phyloP scores from a whole-genome alignment of 345 rosid species.

The Fremontodendron californicum region DNA sequence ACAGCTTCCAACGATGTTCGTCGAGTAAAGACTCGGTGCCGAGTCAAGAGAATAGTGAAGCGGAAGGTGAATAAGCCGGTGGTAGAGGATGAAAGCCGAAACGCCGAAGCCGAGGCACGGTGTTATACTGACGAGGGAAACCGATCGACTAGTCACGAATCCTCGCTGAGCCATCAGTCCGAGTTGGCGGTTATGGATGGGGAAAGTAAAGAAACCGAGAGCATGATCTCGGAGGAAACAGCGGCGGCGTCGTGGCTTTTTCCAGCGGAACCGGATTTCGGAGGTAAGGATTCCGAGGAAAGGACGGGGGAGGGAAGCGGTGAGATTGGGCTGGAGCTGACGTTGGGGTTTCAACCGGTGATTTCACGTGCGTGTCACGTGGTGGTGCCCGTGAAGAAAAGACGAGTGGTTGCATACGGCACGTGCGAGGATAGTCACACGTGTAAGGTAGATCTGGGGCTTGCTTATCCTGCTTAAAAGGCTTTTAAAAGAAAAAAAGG shows the following conservation, averaged over 20 bases:
- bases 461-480: conserved; percentile 21
- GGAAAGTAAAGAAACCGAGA: conserved; percentile 55
- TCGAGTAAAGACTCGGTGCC: conserved; percentile 43
- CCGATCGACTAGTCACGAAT: conserved; percentile 73
- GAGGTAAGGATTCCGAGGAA: neutral
- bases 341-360: conserved; percentile 43
- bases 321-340: conserved; percentile 46
- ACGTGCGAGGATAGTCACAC: conserved; percentile 21
- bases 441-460: conserved; percentile 51
- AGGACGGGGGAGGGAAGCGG: conserved; percentile 10
- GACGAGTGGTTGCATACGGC: conserved; percentile 27
- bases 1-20: conserved; percentile 31
- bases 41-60: conserved; percentile 43
- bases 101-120: neutral
- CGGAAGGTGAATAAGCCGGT: conserved; percentile 22
- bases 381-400: conserved; percentile 56
- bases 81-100: neutral
- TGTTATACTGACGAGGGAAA: conserved; percentile 29
- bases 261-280: conserved; percentile 27
- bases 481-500: neutral
- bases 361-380: conserved; percentile 35
- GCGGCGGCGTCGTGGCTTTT: conserved; percentile 35
- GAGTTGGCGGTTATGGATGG: conserved; percentile 56
- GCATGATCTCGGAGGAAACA: conserved; percentile 60
- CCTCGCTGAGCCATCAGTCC: conserved; percentile 84